Evolutionary conservation across 805 yeast species (phyloP), one percentile per base, ranked within the genome.

Genomic region (Pichia sporocuriosa): DNA sequence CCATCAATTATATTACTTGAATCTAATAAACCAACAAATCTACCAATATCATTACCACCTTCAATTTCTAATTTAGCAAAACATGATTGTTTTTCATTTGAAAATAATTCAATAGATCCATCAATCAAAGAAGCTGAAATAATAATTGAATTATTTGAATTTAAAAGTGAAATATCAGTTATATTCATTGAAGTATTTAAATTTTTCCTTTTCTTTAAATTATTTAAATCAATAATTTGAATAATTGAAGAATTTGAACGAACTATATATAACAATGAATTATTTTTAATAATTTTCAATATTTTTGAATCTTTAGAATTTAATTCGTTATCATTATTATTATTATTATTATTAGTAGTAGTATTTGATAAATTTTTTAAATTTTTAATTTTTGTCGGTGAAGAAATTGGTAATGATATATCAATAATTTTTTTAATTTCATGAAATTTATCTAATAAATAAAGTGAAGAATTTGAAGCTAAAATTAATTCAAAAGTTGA

Each of bases 141-240:
- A 15, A 43, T 27, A 3, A 11, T 26, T 12, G 35, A 31, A 17
- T 35, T 35, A 19, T 30, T 33, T 7, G 39, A 25, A 15, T 42
- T 24, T 6, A 47, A 21, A 7, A 42, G 10, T 12, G 42, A 22
- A 24, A 35, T 29, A 20, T 45, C 43, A 5, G 37, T 25, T 12
- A 42, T 37, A 33, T 34, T 30, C 3, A 62, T 46, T 1, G 53
- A 70, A 37, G 67, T 57, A 2, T 61, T 40, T 11, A 42, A 37
- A 9, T 16, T 57, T 58, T 16, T 24, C 46, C 44, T 28, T 57
- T 55, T 44, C 16, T 61, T 55, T 24, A 54, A 57, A 6, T 61
- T 52, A 11, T 49, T 46, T 28, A 55, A 32, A 13, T 55, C 57
- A 25, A 50, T 52, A 20, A 63, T 51, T 28, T 48, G 40, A 32